A percentile compares a stretch with the other conserved stretches of the same genome.
These are phyloP conservation scores for Cyclotella kingstonii DNA, from an alignment of 108 stramenopile genomes.

Conservation along the genomic window DNA sequence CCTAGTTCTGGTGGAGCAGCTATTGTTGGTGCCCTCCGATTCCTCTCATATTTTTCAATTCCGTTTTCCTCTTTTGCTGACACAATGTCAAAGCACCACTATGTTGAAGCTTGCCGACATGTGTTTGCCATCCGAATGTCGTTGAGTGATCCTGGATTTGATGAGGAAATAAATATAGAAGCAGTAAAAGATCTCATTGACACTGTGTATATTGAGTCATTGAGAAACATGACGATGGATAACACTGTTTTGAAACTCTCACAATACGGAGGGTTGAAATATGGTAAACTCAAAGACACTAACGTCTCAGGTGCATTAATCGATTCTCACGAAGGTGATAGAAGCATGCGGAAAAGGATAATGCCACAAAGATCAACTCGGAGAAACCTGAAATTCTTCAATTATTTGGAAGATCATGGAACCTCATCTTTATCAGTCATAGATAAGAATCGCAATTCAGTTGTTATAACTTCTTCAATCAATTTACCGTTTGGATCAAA, in stretches of 20 bases:
- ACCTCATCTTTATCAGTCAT: constrained; percentile 76
- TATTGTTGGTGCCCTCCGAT: constrained; percentile 66
- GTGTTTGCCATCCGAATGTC: constrained; percentile 85
- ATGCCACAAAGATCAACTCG: too few relatives aligned
- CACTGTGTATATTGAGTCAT: constrained; percentile 58
- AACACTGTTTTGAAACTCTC: constrained; percentile 40
- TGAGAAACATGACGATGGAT: constrained; percentile 45
- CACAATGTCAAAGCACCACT: constrained; percentile 65
- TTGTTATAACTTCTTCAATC: constrained; percentile 70
- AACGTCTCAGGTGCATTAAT: constrained; percentile 19
- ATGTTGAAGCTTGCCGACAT: constrained; percentile 73
- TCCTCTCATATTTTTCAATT: constrained; percentile 52
- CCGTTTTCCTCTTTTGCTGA: constrained; percentile 51
- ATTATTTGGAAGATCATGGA: constrained; percentile 80
- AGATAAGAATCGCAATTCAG: constrained; percentile 75
- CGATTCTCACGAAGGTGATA: constrained; percentile 68
- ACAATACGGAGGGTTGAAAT: constrained; percentile 64
- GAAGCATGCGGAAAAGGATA: constrained; percentile 20
- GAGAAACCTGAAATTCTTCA: constrained; percentile 46
- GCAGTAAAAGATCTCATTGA: constrained; percentile 57
- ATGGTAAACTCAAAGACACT: constrained; percentile 59
- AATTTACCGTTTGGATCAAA: constrained; percentile 65
- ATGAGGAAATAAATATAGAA: constrained; percentile 24
- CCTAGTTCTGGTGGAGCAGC: constrained; percentile 80
- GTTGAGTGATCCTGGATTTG: constrained; percentile 72